Evolutionary conservation across 2,329 filamentous ascomycete species (phyloP).

Genomic region (Dactylellina sp.): DNA sequence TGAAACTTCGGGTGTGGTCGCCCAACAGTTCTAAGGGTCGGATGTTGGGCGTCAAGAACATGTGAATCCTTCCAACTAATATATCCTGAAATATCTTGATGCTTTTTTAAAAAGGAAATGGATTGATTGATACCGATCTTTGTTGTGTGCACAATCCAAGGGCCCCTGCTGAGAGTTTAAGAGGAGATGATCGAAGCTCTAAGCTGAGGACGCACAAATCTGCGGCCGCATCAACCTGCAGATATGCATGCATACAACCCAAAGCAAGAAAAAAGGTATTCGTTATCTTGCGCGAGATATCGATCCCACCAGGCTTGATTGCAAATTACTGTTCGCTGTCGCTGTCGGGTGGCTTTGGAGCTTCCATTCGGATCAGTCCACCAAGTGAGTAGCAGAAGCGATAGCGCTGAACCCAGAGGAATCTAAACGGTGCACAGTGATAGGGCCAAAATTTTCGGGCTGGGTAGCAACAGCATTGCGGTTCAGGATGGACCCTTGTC

Average conservation of each 20-base stretch:
- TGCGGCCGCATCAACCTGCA: slow-evolving; percentile 29
- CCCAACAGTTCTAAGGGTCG: slow-evolving; percentile 4
- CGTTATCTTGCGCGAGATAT: slow-evolving; percentile 43
- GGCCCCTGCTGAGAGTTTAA: neutral
- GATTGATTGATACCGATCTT: neutral
- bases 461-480: slow-evolving; percentile 14
- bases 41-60: slow-evolving; percentile 10
- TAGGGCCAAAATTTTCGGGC: slow-evolving; percentile 41
- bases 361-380: slow-evolving; percentile 38
- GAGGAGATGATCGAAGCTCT: neutral
- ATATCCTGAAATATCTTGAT: slow-evolving; percentile 9
- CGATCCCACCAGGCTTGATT: slow-evolving; percentile 8
- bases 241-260: slow-evolving; percentile 30
- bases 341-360: slow-evolving; percentile 34
- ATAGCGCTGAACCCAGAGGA: slow-evolving; percentile 31
- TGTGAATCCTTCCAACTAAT: slow-evolving; percentile 33
- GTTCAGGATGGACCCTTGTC: slow-evolving; percentile 42
- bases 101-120: neutral
- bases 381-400: slow-evolving; percentile 19
- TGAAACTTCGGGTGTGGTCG: neutral
- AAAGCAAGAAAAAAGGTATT: slow-evolving; percentile 2
- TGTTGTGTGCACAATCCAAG: neutral
- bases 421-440: slow-evolving; percentile 40
- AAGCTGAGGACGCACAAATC: neutral
- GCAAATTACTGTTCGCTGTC: neutral